Evolutionary conservation across 164 flowering plant genomes (phyloP).

Genomic region (Vitis labrusca): DNA sequence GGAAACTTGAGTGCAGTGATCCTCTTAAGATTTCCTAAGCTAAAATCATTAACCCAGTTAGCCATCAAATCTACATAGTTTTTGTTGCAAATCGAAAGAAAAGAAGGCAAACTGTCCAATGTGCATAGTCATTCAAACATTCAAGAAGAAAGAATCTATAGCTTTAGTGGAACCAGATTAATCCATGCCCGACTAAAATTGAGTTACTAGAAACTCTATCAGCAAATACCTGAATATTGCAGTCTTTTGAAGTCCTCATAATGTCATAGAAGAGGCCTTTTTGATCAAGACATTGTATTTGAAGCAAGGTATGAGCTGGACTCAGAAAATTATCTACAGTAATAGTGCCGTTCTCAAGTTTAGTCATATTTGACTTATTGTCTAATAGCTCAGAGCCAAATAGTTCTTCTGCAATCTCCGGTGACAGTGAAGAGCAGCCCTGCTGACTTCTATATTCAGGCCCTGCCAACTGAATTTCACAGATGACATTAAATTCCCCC

Average conservation of each 20-base stretch:
- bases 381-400: slow-evolving; percentile 20
- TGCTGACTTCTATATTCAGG: slow-evolving; percentile 35
- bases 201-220: neutral
- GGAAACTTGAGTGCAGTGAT: no score
- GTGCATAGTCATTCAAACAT: no score
- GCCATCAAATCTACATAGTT: no score
- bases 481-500: slow-evolving; percentile 28
- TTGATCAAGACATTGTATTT: slow-evolving; percentile 42
- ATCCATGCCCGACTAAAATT: no score
- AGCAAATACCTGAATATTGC: slow-evolving; percentile 33
- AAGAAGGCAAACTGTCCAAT: no score
- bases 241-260: slow-evolving; percentile 43
- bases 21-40: no score
- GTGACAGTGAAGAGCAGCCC: slow-evolving; percentile 34
- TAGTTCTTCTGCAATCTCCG: slow-evolving; percentile 32
- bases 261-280: slow-evolving; percentile 50
- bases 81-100: no score
- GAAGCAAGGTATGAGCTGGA: slow-evolving; percentile 49
- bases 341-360: slow-evolving; percentile 25
- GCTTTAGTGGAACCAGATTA: no score
- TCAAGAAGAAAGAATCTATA: no score
- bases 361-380: slow-evolving; percentile 12
- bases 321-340: slow-evolving; percentile 42
- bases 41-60: no score
- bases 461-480: slow-evolving; percentile 41